A percentile compares a stretch with the other conserved stretches of the same genome.
phyloP scores from a whole-genome alignment of 352 stramenopile genomes.

The Pythium vanterpoolii region DNA sequence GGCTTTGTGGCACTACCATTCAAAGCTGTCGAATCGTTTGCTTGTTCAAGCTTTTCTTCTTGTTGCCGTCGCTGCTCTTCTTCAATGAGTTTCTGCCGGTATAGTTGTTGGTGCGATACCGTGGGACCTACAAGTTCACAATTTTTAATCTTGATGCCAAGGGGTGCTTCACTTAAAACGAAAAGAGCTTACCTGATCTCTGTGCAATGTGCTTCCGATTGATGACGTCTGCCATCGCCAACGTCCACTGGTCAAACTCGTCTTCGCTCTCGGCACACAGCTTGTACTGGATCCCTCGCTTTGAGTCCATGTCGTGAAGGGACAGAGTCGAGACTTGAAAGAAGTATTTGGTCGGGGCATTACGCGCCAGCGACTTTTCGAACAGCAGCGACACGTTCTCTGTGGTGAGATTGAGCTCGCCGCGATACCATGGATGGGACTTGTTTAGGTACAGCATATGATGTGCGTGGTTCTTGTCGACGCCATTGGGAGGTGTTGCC shows the following conservation, averaged over 20 bases:
- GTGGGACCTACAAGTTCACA: slow-evolving; percentile 21
- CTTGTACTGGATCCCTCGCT: slow-evolving; percentile 83
- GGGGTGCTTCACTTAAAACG: too few species aligned
- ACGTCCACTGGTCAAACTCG: slow-evolving; percentile 80
- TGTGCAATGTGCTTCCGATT: slow-evolving; percentile 63
- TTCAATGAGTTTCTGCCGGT: slow-evolving; percentile 64
- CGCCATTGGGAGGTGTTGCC: background rate
- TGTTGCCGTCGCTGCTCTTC: slow-evolving; percentile 32
- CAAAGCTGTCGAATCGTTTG: background rate
- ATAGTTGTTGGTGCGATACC: slow-evolving; percentile 73
- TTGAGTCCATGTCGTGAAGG: slow-evolving; percentile 75
- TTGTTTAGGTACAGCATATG: slow-evolving; percentile 74
- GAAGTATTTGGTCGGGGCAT: slow-evolving; percentile 77
- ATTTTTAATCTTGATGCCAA: background rate
- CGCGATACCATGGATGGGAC: slow-evolving; percentile 74
- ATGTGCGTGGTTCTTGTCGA: slow-evolving; percentile 33
- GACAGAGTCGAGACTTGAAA: slow-evolving; percentile 81
- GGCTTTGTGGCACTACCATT: background rate
- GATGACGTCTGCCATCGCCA: slow-evolving; percentile 68
- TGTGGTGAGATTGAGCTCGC: slow-evolving; percentile 69
- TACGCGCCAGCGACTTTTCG: slow-evolving; percentile 73
- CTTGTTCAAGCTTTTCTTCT: slow-evolving; percentile 9
- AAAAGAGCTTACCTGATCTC: slow-evolving; percentile 16
- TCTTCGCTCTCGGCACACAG: slow-evolving; percentile 70
- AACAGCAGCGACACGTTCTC: slow-evolving; percentile 78